Evolutionary conservation across 2,329 filamentous ascomycete species (phyloP).

Genomic region (Phyllosticta ampelicida): DNA sequence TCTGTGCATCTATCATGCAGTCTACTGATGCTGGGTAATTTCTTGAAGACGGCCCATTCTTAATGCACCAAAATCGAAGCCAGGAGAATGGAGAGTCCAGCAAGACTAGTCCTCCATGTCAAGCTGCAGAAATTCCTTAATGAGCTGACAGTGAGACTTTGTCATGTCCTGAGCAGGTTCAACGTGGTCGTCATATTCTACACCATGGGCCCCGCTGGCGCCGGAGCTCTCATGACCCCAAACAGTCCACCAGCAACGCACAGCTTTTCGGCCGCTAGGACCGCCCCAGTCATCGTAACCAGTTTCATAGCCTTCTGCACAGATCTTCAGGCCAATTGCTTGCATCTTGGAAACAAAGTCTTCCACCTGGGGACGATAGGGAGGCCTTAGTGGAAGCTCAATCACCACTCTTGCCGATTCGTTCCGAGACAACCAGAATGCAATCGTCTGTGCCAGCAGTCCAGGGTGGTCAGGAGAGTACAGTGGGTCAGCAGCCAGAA

Average conservation of each 20-base stretch:
- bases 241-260: conserved; percentile 61
- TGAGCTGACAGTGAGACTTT: conserved; percentile 2
- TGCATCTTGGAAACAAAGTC: conserved; percentile 54
- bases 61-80: not conserved
- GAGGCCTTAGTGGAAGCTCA: conserved; percentile 70
- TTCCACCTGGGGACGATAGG: conserved; percentile 52
- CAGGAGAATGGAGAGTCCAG: not conserved
- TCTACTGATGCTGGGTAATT: not conserved
- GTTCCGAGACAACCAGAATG: conserved; percentile 51
- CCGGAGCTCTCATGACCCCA: conserved; percentile 33
- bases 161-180: not conserved
- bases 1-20: conserved; percentile 7
- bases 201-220: not conserved
- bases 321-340: conserved; percentile 39
- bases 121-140: conserved; percentile 1
- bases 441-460: conserved; percentile 61
- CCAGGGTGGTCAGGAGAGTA: conserved; percentile 76
- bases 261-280: conserved; percentile 34
- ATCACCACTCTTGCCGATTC: conserved; percentile 56
- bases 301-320: conserved; percentile 52
- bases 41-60: not conserved
- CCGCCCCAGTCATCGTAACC: conserved; percentile 67
- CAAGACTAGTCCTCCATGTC: not conserved
- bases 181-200: conserved; percentile 5
- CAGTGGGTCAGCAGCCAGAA: conserved; percentile 76